phyloP scores from a whole-genome alignment of 345 rosid genomes.

The Lepidium africanum region DNA sequence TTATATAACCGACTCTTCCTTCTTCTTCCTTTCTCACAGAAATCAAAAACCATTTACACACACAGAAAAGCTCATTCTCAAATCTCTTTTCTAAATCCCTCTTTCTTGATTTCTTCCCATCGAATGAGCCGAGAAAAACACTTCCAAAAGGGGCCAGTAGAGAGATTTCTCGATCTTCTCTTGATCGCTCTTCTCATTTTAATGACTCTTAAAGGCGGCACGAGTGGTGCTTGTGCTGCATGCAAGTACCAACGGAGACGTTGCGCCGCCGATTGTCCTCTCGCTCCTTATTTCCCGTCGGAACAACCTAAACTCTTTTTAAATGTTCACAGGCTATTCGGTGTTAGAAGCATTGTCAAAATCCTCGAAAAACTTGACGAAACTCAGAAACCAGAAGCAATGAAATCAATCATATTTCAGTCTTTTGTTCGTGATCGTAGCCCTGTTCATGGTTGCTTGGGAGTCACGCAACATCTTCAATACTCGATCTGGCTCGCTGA shows the following conservation, averaged over 20 bases:
- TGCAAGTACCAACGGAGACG: conserved; percentile 86
- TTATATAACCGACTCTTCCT: conserved; percentile 10
- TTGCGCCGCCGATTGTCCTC: conserved; percentile 59
- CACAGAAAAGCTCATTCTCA: background rate
- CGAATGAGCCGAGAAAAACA: conserved; percentile 15
- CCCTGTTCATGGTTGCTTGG: conserved; percentile 79
- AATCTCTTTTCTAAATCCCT: background rate
- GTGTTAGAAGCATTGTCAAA: conserved; percentile 68
- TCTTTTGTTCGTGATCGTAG: conserved; percentile 56
- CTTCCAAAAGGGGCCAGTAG: conserved; percentile 5
- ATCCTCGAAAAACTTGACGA: conserved; percentile 49
- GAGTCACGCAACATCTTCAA: conserved; percentile 41
- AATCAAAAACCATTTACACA: background rate
- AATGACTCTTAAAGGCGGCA: conserved; percentile 90
- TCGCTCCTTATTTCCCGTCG: conserved; percentile 80
- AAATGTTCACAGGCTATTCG: conserved; percentile 73
- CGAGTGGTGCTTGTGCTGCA: conserved; percentile 88
- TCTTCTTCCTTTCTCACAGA: background rate
- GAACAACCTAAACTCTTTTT: conserved; percentile 66
- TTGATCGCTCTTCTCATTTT: background rate
- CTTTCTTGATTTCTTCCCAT: background rate
- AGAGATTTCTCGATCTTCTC: conserved; percentile 10
- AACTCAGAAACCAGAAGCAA: conserved; percentile 50
- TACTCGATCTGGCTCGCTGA: conserved; percentile 42
- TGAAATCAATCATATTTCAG: conserved; percentile 71